These are phyloP conservation scores for Xylaria sp. DNA, from an alignment of 2,329 filamentous ascomycete genomes.

Conservation along the genomic window DNA sequence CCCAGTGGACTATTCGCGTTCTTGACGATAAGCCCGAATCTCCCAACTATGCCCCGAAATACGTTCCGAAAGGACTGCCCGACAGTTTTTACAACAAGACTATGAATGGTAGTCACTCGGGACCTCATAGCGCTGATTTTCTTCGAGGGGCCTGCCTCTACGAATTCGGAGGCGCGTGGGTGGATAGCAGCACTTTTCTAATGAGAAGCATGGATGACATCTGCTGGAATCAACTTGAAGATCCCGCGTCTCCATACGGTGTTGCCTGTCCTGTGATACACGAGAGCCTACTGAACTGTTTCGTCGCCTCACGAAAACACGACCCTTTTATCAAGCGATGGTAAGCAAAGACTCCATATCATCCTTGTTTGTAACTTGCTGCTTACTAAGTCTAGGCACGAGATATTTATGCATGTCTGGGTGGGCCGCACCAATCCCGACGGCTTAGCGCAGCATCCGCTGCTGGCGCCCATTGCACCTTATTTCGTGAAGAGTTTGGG, in stretches of 20 bases:
- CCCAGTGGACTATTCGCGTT: constrained; percentile 49
- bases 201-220: constrained; percentile 45
- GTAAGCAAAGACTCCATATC: constrained; percentile 16
- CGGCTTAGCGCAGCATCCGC: constrained; percentile 36
- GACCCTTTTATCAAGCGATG: constrained; percentile 47
- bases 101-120: constrained; percentile 48
- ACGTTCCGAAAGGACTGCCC: constrained; percentile 39
- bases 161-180: constrained; percentile 47
- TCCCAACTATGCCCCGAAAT: constrained; percentile 47
- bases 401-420: constrained; percentile 43
- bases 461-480: constrained; percentile 38
- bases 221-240: constrained; percentile 46
- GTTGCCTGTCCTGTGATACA: constrained; percentile 39
- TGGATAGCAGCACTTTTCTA: constrained; percentile 49
- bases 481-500: constrained; percentile 35
- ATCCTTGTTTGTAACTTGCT: not conserved
- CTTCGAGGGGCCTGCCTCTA: constrained; percentile 48
- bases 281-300: constrained; percentile 44
- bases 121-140: constrained; percentile 50
- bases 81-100: constrained; percentile 44
- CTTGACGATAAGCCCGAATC: constrained; percentile 46
- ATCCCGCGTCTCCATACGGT: constrained; percentile 41
- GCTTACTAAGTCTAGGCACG: constrained; percentile 40
- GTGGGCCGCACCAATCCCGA: constrained; percentile 34
- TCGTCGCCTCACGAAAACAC: constrained; percentile 46